Evolutionary conservation across 2,329 filamentous ascomycete species (phyloP).

Genomic region (Sclerotiophoma versabilis): DNA sequence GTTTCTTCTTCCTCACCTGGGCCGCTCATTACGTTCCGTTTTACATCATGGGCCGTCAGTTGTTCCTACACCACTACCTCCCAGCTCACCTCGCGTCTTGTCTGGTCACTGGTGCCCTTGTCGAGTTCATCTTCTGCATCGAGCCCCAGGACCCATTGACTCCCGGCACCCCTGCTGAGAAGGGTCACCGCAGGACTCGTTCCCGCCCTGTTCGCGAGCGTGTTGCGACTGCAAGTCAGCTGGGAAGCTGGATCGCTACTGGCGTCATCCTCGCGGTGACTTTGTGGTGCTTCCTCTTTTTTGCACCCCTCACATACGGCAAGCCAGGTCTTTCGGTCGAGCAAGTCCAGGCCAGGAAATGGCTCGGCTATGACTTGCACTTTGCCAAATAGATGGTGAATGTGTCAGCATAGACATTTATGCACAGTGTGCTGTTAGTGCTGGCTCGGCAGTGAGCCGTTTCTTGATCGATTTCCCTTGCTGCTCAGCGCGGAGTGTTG

Average conservation of each 20-base stretch:
- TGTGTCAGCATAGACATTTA: neutral
- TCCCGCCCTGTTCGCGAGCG: constrained; percentile 82
- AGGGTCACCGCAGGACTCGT: constrained; percentile 51
- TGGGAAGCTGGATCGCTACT: constrained; percentile 80
- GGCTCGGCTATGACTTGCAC: constrained; percentile 96
- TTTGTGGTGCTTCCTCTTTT: constrained; percentile 86
- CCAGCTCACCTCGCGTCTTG: constrained; percentile 91
- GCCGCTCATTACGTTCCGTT: constrained; percentile 97
- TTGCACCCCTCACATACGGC: constrained; percentile 93
- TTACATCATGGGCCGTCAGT: constrained; percentile 96
- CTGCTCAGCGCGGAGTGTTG: constrained; percentile 10
- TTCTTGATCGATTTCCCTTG: constrained; percentile 1
- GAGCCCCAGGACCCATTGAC: constrained; percentile 68
- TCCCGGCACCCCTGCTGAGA: constrained; percentile 45
- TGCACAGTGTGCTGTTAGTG: neutral
- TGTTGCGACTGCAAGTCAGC: constrained; percentile 77
- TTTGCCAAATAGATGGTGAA: constrained; percentile 82
- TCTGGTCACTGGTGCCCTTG: constrained; percentile 85
- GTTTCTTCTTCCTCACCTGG: constrained; percentile 99
- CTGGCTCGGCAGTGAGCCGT: constrained; percentile 2
- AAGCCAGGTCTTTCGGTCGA: constrained; percentile 84
- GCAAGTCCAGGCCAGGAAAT: constrained; percentile 84
- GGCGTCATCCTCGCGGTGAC: constrained; percentile 72
- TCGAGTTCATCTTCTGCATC: constrained; percentile 96
- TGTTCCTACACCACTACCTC: constrained; percentile 97